These are phyloP conservation scores for Cytospora chrysosperma DNA, from an alignment of 2,329 filamentous ascomycete genomes.

Conservation along the genomic window DNA sequence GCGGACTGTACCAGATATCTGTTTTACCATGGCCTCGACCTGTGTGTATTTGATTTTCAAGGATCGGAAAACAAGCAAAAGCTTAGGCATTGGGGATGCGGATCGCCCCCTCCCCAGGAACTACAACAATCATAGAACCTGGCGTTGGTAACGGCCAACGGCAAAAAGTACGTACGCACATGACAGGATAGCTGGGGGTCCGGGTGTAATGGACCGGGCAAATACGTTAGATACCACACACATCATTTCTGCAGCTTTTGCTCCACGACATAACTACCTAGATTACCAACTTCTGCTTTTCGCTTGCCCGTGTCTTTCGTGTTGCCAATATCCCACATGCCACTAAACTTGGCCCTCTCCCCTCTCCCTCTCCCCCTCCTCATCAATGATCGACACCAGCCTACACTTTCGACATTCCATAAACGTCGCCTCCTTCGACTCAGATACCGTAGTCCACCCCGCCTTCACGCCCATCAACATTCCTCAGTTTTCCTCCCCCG, in stretches of 20 bases:
- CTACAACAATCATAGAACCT: background rate
- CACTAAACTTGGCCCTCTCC: background rate
- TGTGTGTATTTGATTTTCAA: constrained; percentile 3
- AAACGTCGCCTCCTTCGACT: background rate
- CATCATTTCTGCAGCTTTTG: constrained; percentile 1
- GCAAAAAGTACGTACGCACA: background rate
- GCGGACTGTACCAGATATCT: constrained; percentile 9
- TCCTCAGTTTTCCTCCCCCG: background rate
- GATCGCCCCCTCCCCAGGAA: background rate
- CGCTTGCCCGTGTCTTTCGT: background rate
- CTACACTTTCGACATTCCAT: background rate
- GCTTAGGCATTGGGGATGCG: background rate
- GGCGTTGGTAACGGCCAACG: constrained; percentile 7
- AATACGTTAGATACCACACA: constrained; percentile 14
- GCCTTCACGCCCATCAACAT: background rate
- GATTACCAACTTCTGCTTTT: background rate
- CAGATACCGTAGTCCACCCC: background rate
- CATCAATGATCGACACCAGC: background rate
- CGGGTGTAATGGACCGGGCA: background rate
- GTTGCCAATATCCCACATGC: background rate
- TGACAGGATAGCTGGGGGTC: background rate
- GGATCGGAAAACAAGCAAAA: background rate
- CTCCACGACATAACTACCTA: constrained; percentile 3
- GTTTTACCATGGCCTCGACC: background rate
- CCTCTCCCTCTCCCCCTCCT: background rate